Percentiles rank a stretch among this genome's conserved stretches.
Conservation (phyloP, 2,329 filamentous ascomycete genomes). For the Pseudohalonectria lignicola region DNA sequence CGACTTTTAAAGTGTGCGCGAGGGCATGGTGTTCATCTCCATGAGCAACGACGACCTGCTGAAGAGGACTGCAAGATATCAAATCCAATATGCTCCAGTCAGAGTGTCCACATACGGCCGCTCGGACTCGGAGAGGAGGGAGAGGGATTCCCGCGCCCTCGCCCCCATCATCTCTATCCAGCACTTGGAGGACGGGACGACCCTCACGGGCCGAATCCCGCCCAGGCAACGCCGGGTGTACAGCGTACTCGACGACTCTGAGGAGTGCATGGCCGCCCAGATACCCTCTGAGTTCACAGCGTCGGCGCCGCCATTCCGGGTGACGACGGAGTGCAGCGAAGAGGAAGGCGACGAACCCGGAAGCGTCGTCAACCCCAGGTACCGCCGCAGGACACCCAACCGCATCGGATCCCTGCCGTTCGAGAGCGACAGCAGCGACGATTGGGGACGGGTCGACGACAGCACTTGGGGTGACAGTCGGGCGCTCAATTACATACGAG, state of each 20-base stretch:
- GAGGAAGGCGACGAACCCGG: slow-evolving; percentile 34
- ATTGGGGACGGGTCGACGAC: slow-evolving; percentile 13
- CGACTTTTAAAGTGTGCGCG: slow-evolving; percentile 53
- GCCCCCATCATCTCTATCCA: slow-evolving; percentile 37
- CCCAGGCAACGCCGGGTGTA: slow-evolving; percentile 33
- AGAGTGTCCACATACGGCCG: slow-evolving; percentile 12
- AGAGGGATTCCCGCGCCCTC: slow-evolving; percentile 6
- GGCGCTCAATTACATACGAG: slow-evolving; percentile 11
- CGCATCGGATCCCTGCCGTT: slow-evolving; percentile 44
- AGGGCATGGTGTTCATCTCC: slow-evolving; percentile 84
- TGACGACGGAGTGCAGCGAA: slow-evolving; percentile 50
- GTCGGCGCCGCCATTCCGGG: slow-evolving; percentile 35
- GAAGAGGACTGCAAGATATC: slow-evolving; percentile 61
- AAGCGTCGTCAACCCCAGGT: slow-evolving; percentile 7
- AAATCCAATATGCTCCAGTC: slow-evolving; percentile 50
- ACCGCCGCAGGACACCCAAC: slow-evolving; percentile 24
- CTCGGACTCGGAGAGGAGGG: slow-evolving; percentile 9
- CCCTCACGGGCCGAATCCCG: slow-evolving; percentile 27
- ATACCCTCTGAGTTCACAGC: slow-evolving; percentile 44
- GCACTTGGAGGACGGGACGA: slow-evolving; percentile 39
- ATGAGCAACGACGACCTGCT: slow-evolving; percentile 75
- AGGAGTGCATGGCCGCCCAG: slow-evolving; percentile 36
- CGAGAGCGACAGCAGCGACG: slow-evolving; percentile 34
- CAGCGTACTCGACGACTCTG: slow-evolving; percentile 29
- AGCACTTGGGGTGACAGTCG: no score